Percentiles rank a stretch among this genome's conserved stretches.
phyloP scores from a whole-genome alignment of 148 eudicot genomes.

The Dysphania ambrosioides region DNA sequence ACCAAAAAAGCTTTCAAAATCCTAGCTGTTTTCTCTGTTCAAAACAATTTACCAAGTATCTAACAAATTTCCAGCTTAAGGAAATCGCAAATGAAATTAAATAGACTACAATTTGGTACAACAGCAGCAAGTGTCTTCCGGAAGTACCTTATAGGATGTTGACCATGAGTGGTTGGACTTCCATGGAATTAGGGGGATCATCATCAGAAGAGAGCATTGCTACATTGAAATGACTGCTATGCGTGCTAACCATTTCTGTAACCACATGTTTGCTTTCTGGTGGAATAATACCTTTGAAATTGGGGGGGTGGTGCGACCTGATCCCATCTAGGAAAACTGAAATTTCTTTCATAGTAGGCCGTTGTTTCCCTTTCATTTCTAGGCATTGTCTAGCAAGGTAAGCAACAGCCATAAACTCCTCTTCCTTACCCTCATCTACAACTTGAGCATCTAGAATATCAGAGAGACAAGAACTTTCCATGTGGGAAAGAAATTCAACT shows the following conservation, averaged over 20 bases:
- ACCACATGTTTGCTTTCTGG: not conserved
- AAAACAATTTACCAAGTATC: too few species aligned
- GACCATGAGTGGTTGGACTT: not conserved
- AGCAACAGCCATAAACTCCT: slow-evolving; percentile 21
- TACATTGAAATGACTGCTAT: not conserved
- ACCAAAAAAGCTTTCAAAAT: too few species aligned
- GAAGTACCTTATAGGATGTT: not conserved
- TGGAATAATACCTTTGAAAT: not conserved
- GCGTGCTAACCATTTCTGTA: not conserved
- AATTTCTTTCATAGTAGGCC: slow-evolving; percentile 5
- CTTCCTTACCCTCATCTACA: slow-evolving; percentile 24
- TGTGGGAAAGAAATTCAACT: slow-evolving; percentile 18
- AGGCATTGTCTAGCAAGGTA: not conserved
- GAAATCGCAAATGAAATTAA: too few species aligned
- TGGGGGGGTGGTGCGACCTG: not conserved
- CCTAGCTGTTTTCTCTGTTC: too few species aligned
- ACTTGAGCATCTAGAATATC: slow-evolving; percentile 23
- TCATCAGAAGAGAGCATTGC: not conserved
- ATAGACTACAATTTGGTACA: too few species aligned
- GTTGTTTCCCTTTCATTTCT: not conserved
- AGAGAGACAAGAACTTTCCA: slow-evolving; percentile 19
- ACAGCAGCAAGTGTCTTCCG: not conserved
- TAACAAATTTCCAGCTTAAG: too few species aligned
- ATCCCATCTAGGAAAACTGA: not conserved
- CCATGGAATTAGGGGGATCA: not conserved